Percentiles rank a stretch among this genome's conserved stretches.
phyloP scores from a whole-genome alignment of 495 filamentous ascomycete species.

The Penicillium turbatum region DNA sequence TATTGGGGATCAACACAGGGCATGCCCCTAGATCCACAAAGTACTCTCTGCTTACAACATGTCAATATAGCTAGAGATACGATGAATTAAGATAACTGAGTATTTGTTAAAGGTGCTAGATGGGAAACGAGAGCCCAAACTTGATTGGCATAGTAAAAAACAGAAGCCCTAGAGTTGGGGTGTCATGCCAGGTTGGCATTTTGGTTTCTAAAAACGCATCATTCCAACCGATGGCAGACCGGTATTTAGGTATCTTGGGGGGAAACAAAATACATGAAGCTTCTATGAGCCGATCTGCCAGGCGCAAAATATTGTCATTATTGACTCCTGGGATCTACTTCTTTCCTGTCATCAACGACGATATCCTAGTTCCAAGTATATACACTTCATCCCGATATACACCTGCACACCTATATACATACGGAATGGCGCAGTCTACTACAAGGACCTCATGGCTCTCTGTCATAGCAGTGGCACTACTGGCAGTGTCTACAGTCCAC shows the following conservation, averaged over 20 bases:
- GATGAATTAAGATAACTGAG: too few relatives aligned
- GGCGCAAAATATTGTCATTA: too few relatives aligned
- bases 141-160: background rate
- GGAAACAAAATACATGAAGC: slow-evolving; percentile 13
- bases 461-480: slow-evolving; percentile 1
- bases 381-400: background rate
- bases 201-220: slow-evolving; percentile 1
- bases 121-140: background rate
- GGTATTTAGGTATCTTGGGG: slow-evolving; percentile 4
- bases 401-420: background rate
- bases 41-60: background rate
- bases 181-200: slow-evolving; percentile 8
- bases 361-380: background rate
- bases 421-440: slow-evolving; percentile 10
- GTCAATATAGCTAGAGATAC: background rate
- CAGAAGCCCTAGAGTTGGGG: background rate
- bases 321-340: background rate
- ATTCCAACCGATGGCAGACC: slow-evolving; percentile 17
- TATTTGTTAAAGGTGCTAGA: too few relatives aligned
- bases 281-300: slow-evolving; percentile 4
- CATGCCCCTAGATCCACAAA: slow-evolving; percentile 19
- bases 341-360: background rate
- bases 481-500: slow-evolving; percentile 11
- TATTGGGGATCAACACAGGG: slow-evolving; percentile 4
- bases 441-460: slow-evolving; percentile 4